Base-by-base conservation (phyloP, 495 filamentous ascomycete genomes). In the Aspergillus conjunctus region DNA sequence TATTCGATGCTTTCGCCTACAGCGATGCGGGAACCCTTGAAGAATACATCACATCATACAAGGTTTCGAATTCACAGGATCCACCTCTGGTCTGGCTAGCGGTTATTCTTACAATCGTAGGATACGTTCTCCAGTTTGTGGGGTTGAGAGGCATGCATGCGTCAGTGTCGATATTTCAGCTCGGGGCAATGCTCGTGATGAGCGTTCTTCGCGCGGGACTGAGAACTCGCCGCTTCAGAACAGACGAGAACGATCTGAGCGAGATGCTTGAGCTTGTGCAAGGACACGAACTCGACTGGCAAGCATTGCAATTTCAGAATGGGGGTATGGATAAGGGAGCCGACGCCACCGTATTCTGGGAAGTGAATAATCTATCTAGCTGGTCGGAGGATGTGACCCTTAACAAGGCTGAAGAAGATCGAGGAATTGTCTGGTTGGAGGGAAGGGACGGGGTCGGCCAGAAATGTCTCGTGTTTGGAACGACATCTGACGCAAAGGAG, bases 201-300 rank as follows among this genome's bases (percentile, higher is more conserved):
- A 46, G 50, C 9, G 10, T 51, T 18, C 50, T 50, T 0, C 55
- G 61, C 10, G 49, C 61, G n/a, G 31, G 17, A 4, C 50, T 63
- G 7, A 54, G 61, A 12, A 59, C 45, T 37, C 30, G 54, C 18
- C 49, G 61, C 3, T 30, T 63, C 11, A 44, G 11, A 18, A 20
- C 33, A 43, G 39, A 52, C 0, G 37, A 17, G 9, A 59, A 63
- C 15, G 20, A 4, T 15, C 50, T 63, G 11, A 48, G 12, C 12
- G 15, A 7, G 8, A 34, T 43, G 30, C 48, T 34, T 12, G 60
- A 63, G 8, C 37, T 48, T 11, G 32, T 63, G 17, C 1, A 33
- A n/a, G 61, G 61, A 1, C 61, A 63, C 18, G 61, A 63, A 51
- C 50, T 63, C 4, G 61, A 63, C 41, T 63, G 54, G 60, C 60